Conservation (phyloP, 1,284 basidiomycete species). For the Rhodofomes roseus region DNA sequence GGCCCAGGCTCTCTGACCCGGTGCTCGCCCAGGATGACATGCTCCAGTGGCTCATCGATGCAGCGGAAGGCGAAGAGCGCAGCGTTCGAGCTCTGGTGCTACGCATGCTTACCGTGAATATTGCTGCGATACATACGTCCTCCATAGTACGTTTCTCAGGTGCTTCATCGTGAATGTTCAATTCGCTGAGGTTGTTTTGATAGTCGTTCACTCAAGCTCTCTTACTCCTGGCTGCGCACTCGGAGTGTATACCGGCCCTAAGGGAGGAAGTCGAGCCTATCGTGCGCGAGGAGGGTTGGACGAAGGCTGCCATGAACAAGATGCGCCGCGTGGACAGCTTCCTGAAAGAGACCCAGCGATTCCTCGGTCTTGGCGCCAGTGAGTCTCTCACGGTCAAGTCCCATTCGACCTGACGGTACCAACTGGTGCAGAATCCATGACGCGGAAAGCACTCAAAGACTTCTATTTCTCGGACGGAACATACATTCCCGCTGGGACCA, state of each 20-base stretch:
- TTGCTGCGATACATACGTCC: conserved; percentile 39
- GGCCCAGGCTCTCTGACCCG: background rate
- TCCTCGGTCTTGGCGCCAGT: conserved; percentile 9
- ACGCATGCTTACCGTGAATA: conserved; percentile 41
- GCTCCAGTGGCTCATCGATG: conserved; percentile 43
- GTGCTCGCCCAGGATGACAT: conserved; percentile 33
- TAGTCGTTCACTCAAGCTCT: conserved; percentile 30
- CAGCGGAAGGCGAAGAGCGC: conserved; percentile 27
- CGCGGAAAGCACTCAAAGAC: conserved; percentile 33
- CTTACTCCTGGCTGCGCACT: conserved; percentile 19
- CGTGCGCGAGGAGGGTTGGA: conserved; percentile 17
- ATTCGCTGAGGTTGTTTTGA: too few species aligned
- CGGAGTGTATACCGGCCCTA: conserved; percentile 18
- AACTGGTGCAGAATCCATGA: conserved; percentile 30
- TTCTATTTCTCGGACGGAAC: conserved; percentile 41
- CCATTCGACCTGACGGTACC: too few species aligned
- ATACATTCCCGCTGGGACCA: conserved; percentile 35
- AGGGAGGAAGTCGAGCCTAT: conserved; percentile 21
- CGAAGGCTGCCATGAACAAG: conserved; percentile 18
- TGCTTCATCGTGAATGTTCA: background rate
- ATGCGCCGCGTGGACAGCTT: conserved; percentile 26
- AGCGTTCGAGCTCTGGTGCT: conserved; percentile 31
- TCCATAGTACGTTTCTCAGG: conserved; percentile 27
- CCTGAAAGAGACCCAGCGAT: conserved; percentile 18
- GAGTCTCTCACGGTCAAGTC: background rate